A percentile compares a stretch with the other conserved stretches of the same genome.
These are phyloP conservation scores for Barnettozyma botsteinii DNA, from an alignment of 805 yeast genomes.

Conservation along the genomic window DNA sequence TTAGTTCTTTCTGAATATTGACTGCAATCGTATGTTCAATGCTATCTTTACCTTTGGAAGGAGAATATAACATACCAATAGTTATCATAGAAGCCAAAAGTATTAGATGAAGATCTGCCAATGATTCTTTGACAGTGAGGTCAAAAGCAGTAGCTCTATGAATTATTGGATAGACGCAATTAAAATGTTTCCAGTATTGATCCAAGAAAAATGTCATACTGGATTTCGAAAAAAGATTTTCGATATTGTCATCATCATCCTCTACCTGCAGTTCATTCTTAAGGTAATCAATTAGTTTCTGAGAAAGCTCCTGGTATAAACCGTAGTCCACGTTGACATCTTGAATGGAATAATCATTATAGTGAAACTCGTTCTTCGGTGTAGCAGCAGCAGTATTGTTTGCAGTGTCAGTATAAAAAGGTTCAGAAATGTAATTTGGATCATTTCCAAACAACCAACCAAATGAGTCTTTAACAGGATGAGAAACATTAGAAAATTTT, in stretches of 20 bases:
- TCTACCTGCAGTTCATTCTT: not conserved
- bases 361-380: not conserved
- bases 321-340: not conserved
- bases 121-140: not conserved
- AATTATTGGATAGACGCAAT: conserved; percentile 34
- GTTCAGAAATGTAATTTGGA: not conserved
- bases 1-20: conserved; percentile 19
- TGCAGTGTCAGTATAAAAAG: not conserved
- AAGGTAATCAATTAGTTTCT: not conserved
- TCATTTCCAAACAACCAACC: conserved; percentile 24
- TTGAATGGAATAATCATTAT: not conserved
- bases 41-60: not conserved
- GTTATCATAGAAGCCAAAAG: conserved; percentile 16
- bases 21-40: not conserved
- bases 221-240: conserved; percentile 4
- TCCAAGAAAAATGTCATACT: conserved; percentile 20
- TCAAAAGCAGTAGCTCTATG: conserved; percentile 28
- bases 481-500: conserved; percentile 15
- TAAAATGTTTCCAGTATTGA: conserved; percentile 33
- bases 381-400: not conserved
- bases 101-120: conserved; percentile 4
- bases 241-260: not conserved
- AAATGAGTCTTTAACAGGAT: conserved; percentile 19
- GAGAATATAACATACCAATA: conserved; percentile 1
- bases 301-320: conserved; percentile 1